phyloP scores from a whole-genome alignment of 2,329 filamentous ascomycete genomes.

The Colletotrichum sansevieriae region DNA sequence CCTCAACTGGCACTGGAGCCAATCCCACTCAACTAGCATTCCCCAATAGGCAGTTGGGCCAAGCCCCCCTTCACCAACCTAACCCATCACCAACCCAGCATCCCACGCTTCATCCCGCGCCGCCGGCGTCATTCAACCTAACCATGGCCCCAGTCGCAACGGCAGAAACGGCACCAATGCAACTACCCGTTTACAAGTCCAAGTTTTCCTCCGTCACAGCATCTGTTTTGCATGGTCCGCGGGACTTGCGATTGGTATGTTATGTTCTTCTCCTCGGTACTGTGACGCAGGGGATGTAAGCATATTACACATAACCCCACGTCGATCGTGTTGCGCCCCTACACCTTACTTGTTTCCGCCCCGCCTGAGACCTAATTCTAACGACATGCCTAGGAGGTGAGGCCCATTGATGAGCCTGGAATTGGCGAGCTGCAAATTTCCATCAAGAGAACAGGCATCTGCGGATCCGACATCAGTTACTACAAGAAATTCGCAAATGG shows the following conservation, averaged over 20 bases:
- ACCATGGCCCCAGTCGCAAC: constrained; percentile 66
- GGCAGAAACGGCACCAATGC: constrained; percentile 58
- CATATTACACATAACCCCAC: constrained; percentile 50
- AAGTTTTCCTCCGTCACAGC: constrained; percentile 63
- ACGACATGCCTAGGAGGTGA: constrained; percentile 58
- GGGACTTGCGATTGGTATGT: constrained; percentile 69
- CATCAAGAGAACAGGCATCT: constrained; percentile 76
- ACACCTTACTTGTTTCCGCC: constrained; percentile 22
- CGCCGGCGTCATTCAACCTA: constrained; percentile 45
- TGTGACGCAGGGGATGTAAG: constrained; percentile 33
- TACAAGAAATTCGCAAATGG: constrained; percentile 81
- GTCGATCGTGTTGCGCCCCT: constrained; percentile 32
- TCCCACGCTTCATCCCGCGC: constrained; percentile 53
- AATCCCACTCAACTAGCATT: constrained; percentile 38
- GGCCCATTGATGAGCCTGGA: constrained; percentile 61
- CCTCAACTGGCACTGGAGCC: constrained; percentile 33
- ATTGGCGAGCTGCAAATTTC: constrained; percentile 73
- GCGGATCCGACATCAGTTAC: constrained; percentile 78
- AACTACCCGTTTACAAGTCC: constrained; percentile 55
- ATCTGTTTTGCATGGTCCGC: constrained; percentile 69
- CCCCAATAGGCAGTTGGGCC: constrained; percentile 43
- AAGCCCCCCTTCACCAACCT: constrained; percentile 40
- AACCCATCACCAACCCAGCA: constrained; percentile 42
- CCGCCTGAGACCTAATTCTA: constrained; percentile 38
- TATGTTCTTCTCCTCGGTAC: constrained; percentile 35